phyloP scores from a whole-genome alignment of 768 basidiomycete species.

The Termitomyces sp. region DNA sequence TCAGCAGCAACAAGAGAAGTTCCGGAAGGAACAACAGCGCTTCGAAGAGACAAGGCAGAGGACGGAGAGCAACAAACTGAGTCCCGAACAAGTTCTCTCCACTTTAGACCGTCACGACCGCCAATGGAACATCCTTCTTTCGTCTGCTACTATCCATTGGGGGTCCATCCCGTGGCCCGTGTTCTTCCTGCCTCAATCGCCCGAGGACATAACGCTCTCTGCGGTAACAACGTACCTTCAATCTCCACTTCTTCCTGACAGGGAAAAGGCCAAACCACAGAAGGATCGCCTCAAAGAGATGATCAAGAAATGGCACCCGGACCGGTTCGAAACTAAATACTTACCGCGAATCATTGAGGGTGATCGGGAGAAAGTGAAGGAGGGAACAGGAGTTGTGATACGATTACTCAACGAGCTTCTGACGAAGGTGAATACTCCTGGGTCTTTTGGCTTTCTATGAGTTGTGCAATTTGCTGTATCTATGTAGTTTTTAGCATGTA shows the following conservation, averaged over 20 bases:
- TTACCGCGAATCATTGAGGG: slow-evolving; percentile 59
- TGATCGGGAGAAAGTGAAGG: slow-evolving; percentile 64
- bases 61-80: slow-evolving; percentile 47
- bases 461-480: slow-evolving; percentile 16
- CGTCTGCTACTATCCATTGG: slow-evolving; percentile 50
- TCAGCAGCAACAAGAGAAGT: slow-evolving; percentile 64
- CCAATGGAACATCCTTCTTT: slow-evolving; percentile 50
- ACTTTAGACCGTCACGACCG: slow-evolving; percentile 60
- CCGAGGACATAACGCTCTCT: slow-evolving; percentile 58
- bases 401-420: slow-evolving; percentile 70
- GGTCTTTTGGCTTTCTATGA: slow-evolving; percentile 5
- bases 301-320: slow-evolving; percentile 77
- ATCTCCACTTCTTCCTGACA: slow-evolving; percentile 50
- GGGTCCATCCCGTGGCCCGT: slow-evolving; percentile 74
- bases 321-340: slow-evolving; percentile 72
- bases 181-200: slow-evolving; percentile 48
- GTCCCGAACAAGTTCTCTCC: slow-evolving; percentile 53
- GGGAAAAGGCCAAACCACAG: slow-evolving; percentile 45
- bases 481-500: slow-evolving; percentile 24
- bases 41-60: slow-evolving; percentile 49
- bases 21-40: slow-evolving; percentile 64
- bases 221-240: slow-evolving; percentile 62
- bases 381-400: slow-evolving; percentile 71
- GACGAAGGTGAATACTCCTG: slow-evolving; percentile 41
- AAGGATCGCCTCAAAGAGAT: slow-evolving; percentile 78